Evolutionary conservation across 306 rosid genomes (phyloP).

Genomic region (Nissolia schottii): DNA sequence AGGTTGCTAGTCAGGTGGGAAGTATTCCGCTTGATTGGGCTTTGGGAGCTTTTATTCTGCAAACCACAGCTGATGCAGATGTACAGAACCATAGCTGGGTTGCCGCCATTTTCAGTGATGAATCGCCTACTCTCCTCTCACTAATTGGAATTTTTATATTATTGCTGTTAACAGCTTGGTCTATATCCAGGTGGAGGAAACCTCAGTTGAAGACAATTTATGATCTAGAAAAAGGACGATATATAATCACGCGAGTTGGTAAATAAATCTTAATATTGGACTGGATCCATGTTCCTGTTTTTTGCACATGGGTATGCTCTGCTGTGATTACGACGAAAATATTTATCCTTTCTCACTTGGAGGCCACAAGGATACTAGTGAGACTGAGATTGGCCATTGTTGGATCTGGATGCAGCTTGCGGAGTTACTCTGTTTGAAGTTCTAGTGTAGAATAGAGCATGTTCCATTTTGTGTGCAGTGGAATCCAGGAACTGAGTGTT

Average conservation of each 20-base stretch:
- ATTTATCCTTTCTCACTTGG: conserved; percentile 24
- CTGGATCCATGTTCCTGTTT: conserved; percentile 18
- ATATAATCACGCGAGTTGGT: conserved; percentile 64
- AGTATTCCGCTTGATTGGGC: conserved; percentile 95
- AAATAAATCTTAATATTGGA: conserved; percentile 30
- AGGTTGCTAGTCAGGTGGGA: conserved; percentile 70
- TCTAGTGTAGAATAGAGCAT: conserved; percentile 31
- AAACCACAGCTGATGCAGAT: conserved; percentile 51
- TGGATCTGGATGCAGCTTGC: conserved; percentile 34
- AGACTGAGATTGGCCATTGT: conserved; percentile 22
- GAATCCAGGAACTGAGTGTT: conserved; percentile 8
- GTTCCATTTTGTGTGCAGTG: conserved; percentile 33
- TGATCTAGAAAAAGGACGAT: conserved; percentile 89
- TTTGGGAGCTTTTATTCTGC: conserved; percentile 92
- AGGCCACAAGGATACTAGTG: conserved; percentile 16
- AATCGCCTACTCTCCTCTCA: conserved; percentile 53
- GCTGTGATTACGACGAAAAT: conserved; percentile 15
- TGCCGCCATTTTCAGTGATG: conserved; percentile 41
- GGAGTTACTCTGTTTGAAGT: conserved; percentile 20
- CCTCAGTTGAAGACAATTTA: conserved; percentile 85
- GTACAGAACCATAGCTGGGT: conserved; percentile 48
- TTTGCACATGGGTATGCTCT: conserved; percentile 19
- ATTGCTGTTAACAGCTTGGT: conserved; percentile 75
- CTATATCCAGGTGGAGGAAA: conserved; percentile 81
- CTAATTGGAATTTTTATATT: conserved; percentile 50